These are phyloP conservation scores for Nothophoma quercina DNA, from an alignment of 2,329 filamentous ascomycete genomes.

Conservation along the genomic window DNA sequence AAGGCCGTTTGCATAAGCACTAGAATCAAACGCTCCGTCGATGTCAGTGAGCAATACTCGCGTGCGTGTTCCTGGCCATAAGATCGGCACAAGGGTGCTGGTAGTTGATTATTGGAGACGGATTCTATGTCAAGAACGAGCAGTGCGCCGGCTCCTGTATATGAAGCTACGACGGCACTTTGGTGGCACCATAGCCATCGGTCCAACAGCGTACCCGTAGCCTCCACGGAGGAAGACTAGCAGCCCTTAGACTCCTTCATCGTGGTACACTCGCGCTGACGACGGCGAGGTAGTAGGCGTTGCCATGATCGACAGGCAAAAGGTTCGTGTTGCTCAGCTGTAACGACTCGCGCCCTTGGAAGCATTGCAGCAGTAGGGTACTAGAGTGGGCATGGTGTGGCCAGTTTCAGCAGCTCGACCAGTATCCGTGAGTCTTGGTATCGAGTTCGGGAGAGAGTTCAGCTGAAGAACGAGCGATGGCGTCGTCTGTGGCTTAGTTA, in stretches of 20 bases:
- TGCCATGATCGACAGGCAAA: conserved; percentile 35
- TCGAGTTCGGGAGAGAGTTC: conserved; percentile 29
- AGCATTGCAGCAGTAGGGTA: conserved; percentile 43
- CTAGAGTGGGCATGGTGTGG: conserved; percentile 38
- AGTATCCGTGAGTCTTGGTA: conserved; percentile 33
- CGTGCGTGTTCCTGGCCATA: conserved; percentile 28
- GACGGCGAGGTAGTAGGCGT: conserved; percentile 21
- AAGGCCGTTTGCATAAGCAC: conserved; percentile 47
- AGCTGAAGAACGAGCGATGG: conserved; percentile 44
- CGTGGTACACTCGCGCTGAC: conserved; percentile 15
- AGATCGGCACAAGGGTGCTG: conserved; percentile 45
- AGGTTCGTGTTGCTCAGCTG: conserved; percentile 46
- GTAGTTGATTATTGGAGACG: conserved; percentile 27
- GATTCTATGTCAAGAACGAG: conserved; percentile 27
- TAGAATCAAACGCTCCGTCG: conserved; percentile 35
- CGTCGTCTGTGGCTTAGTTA: conserved; percentile 39
- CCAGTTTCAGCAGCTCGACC: conserved; percentile 33
- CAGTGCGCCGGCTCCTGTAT: conserved; percentile 16
- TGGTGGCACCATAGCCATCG: conserved; percentile 10
- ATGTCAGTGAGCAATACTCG: conserved; percentile 38
- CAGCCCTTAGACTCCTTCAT: conserved; percentile 7
- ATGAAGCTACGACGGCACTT: conserved; percentile 15
- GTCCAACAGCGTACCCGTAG: conserved; percentile 7
- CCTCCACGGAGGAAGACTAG: conserved; percentile 2
- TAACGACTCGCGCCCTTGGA: conserved; percentile 39